Percentiles rank a stretch among this genome's conserved stretches.
Evolutionary conservation across 176 grass and related monocot genomes (phyloP).

Genomic region (Oryza glaberrima): DNA sequence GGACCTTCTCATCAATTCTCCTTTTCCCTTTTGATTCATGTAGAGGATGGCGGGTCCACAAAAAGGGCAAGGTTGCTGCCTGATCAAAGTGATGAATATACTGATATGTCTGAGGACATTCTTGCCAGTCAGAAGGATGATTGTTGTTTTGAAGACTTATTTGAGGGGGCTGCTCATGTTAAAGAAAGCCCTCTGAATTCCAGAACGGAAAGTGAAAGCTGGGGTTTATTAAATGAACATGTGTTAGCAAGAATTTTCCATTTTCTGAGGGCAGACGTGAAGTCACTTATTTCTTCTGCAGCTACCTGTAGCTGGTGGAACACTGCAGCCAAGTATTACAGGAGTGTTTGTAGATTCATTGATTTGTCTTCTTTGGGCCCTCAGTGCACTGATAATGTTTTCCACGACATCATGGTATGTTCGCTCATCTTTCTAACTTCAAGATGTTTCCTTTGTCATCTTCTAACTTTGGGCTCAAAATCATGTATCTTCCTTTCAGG

Average conservation of each 20-base stretch:
- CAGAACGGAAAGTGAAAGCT: conserved; percentile 51
- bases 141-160: conserved; percentile 83
- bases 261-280: conserved; percentile 82
- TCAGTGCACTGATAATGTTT: conserved; percentile 76
- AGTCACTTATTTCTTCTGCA: conserved; percentile 86
- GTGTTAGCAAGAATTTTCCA: conserved; percentile 91
- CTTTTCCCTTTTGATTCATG: conserved; percentile 33
- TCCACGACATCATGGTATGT: conserved; percentile 77
- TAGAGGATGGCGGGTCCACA: conserved; percentile 76
- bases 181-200: conserved; percentile 44
- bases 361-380: conserved; percentile 82
- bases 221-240: conserved; percentile 60
- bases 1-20: conserved; percentile 17
- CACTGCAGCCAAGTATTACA: conserved; percentile 68
- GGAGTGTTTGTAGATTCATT: conserved; percentile 61
- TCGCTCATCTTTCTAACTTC: conserved; percentile 13
- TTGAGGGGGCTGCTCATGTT: conserved; percentile 41
- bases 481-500: conserved; percentile 64
- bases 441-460: conserved; percentile 37
- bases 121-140: conserved; percentile 65
- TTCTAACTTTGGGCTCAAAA: conserved; percentile 36
- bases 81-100: conserved; percentile 73
- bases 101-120: conserved; percentile 67
- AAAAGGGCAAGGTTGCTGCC: conserved; percentile 72
- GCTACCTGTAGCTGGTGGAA: conserved; percentile 81